These are phyloP conservation scores for Apium graveolens DNA, from an alignment of 129 eudicot genomes.

Conservation along the genomic window DNA sequence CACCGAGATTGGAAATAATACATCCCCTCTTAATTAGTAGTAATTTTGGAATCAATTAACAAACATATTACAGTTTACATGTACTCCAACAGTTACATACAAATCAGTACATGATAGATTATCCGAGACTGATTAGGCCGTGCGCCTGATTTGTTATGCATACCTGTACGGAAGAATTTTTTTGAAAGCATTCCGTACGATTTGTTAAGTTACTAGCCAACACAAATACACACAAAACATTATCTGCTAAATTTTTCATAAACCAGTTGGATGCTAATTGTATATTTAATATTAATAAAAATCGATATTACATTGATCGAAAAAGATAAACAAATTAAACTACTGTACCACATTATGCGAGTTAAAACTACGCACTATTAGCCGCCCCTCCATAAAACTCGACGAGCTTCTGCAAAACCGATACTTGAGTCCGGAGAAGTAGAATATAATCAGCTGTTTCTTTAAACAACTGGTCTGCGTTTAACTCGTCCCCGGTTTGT, in stretches of 20 bases:
- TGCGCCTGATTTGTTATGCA: no score
- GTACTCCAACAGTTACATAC: no score
- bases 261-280: not conserved
- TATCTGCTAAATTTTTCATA: not conserved
- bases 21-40: no score
- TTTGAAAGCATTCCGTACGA: not conserved
- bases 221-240: not conserved
- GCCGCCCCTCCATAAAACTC: conserved; percentile 7
- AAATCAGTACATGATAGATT: no score
- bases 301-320: not conserved
- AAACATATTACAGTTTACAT: no score
- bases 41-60: no score
- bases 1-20: no score
- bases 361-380: not conserved
- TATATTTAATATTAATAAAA: not conserved
- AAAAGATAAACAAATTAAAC: not conserved
- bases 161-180: no score
- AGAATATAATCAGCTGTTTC: conserved; percentile 77
- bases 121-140: no score
- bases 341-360: conserved; percentile 2
- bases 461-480: conserved; percentile 54
- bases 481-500: conserved; percentile 18
- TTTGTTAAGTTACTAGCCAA: not conserved
- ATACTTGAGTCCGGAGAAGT: conserved; percentile 14
- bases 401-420: conserved; percentile 5